Percentiles rank a stretch among this genome's conserved stretches.
Evolutionary conservation across 1,284 basidiomycete genomes (phyloP).

Genomic region (Trametes pubescens): DNA sequence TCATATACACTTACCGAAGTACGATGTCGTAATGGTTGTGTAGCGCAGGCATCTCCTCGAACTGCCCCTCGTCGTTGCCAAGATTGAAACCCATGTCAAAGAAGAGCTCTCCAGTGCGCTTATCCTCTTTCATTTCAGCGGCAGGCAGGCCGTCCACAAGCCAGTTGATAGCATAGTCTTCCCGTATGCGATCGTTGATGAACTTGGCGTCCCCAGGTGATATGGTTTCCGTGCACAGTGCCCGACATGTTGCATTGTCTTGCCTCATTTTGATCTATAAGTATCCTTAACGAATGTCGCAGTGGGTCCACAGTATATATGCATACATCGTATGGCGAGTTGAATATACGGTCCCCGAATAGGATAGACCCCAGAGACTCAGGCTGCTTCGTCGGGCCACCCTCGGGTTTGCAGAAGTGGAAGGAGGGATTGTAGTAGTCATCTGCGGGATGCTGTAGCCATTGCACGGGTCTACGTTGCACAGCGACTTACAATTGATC

Average conservation of each 20-base stretch:
- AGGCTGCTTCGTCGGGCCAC: conserved; percentile 80
- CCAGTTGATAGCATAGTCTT: conserved; percentile 96
- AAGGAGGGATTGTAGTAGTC: conserved; percentile 91
- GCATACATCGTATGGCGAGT: conserved; percentile 86
- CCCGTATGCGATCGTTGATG: conserved; percentile 90
- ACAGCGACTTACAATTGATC: conserved; percentile 69
- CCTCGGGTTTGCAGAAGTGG: conserved; percentile 87
- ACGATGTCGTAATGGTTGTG: conserved; percentile 94
- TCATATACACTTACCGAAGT: conserved; percentile 59
- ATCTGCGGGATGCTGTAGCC: conserved; percentile 51
- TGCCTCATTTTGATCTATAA: conserved; percentile 77
- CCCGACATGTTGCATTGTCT: conserved; percentile 78
- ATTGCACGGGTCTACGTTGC: conserved; percentile 3
- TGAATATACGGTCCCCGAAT: conserved; percentile 96
- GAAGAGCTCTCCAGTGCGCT: conserved; percentile 82
- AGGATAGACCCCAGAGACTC: conserved; percentile 94
- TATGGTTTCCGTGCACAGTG: conserved; percentile 74
- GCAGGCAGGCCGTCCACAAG: conserved; percentile 95
- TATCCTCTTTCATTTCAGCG: conserved; percentile 89
- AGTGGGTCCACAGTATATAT: conserved; percentile 2
- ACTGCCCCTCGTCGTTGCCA: conserved; percentile 67
- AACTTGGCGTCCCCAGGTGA: conserved; percentile 82
- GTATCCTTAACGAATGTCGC: neutral
- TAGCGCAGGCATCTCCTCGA: conserved; percentile 70
- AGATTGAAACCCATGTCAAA: conserved; percentile 91